Evolutionary conservation across 1,139 yeast genomes (phyloP), one percentile per base, ranked within the genome.

Genomic region (Kodamaea sp.): DNA sequence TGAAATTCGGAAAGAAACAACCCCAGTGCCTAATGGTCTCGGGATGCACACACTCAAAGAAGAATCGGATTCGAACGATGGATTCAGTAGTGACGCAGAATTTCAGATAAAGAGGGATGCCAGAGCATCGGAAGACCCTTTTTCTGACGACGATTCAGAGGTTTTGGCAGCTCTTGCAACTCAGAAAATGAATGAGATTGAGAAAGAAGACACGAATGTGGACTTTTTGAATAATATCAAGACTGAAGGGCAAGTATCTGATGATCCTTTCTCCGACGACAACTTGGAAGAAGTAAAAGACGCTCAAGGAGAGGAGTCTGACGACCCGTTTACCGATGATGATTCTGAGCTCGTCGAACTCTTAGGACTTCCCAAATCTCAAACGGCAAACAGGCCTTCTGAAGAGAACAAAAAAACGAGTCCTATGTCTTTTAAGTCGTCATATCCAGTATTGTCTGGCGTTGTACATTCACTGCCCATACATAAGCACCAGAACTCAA

Each of bases 111-210:
- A 7, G 6, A 18, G 15, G n/a, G 35, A 35, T 11, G 13, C 21
- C 9, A n/a, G n/a, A n/a, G n/a, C n/a, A n/a, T 38, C 42, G 5
- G 59, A 53, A 5, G 66, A 63, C 39, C 63, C 66, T 1, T 63
- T 63, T 37, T 61, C 67, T 14, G 70, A 63, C 38, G 70, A 66
- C 31, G 66, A 61, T 28, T 59, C 55, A 7, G 61, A 53, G 14
- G 32, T 29, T 3, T 34, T 43, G 27, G 42, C 39, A 12, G 48
- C 47, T 9, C 23, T 38, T 4, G 31, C 27, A 7, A 30, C 40
- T 8, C 37, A 37, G 24, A 28, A 29, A 19, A 26, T 19, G 22
- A 12, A 7, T 7, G 27, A 7, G 13, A 15, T 11, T 6, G 24
- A 7, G 10, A 11, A 9, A 22, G 24, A 19, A 13, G 21, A 18